These are phyloP conservation scores for Alternaria sp. DNA, from an alignment of 2,329 filamentous ascomycete species.

Conservation along the genomic window DNA sequence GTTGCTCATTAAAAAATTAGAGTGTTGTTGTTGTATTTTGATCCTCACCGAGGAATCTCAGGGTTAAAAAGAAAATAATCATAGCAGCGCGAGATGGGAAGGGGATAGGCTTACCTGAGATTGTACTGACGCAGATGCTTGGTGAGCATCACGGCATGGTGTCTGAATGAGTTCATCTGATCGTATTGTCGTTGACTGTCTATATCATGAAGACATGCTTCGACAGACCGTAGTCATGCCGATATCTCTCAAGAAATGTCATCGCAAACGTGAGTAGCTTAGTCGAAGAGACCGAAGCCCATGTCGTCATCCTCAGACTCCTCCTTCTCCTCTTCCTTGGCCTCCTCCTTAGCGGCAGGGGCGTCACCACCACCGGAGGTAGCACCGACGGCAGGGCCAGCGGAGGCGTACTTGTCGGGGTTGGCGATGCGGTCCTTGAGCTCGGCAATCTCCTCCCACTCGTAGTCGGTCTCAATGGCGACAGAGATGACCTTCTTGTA, in stretches of 20 bases:
- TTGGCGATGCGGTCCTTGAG: slow-evolving; percentile 99
- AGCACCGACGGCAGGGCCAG: slow-evolving; percentile 71
- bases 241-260: slow-evolving; percentile 27
- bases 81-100: slow-evolving; percentile 46
- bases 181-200: slow-evolving; percentile 44
- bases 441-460: slow-evolving; percentile 94
- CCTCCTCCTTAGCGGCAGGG: slow-evolving; percentile 50
- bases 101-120: slow-evolving; percentile 44
- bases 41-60: slow-evolving; percentile 64
- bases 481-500: slow-evolving; percentile 98
- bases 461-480: slow-evolving; percentile 87
- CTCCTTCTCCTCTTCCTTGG: slow-evolving; percentile 64
- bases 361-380: slow-evolving; percentile 60
- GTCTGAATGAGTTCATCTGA: slow-evolving; percentile 33
- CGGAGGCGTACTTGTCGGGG: slow-evolving; percentile 91
- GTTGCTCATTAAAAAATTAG: slow-evolving; percentile 73
- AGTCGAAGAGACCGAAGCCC: slow-evolving; percentile 63
- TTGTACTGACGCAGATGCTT: slow-evolving; percentile 13
- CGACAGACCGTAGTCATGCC: slow-evolving; percentile 22
- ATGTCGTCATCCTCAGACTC: slow-evolving; percentile 63
- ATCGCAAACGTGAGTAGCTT: slow-evolving; percentile 39
- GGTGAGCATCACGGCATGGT: slow-evolving; percentile 34
- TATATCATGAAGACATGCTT: slow-evolving; percentile 40
- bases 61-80: slow-evolving; percentile 73
- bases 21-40: slow-evolving; percentile 68